Conservation (phyloP, 345 rosid genomes). For the Iberis pinnata region DNA sequence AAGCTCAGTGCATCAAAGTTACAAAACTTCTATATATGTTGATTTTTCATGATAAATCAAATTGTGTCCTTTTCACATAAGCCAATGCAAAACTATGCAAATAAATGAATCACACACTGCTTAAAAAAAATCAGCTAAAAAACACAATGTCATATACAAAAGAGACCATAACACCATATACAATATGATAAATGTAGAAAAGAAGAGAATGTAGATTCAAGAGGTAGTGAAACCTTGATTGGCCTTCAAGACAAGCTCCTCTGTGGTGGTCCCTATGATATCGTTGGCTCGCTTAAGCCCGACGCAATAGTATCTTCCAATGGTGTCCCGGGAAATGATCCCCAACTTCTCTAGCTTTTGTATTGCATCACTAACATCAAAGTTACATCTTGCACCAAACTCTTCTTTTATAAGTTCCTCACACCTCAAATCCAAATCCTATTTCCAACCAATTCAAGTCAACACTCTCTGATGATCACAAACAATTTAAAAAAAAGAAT, state of each 20-base stretch:
- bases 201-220: constrained; percentile 28
- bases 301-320: constrained; percentile 67
- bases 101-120: too few species aligned
- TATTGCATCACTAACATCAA: constrained; percentile 92
- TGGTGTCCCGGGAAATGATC: constrained; percentile 68
- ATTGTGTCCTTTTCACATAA: too few species aligned
- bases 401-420: constrained; percentile 81
- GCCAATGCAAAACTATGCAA: too few species aligned
- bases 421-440: constrained; percentile 79
- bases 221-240: constrained; percentile 39
- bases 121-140: too few species aligned
- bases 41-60: too few species aligned
- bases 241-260: constrained; percentile 84
- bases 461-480: constrained; percentile 1
- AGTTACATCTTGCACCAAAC: constrained; percentile 73
- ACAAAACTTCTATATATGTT: too few species aligned
- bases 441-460: constrained; percentile 9
- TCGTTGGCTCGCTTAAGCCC: constrained; percentile 82
- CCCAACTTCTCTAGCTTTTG: constrained; percentile 76
- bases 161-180: too few species aligned
- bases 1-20: too few species aligned
- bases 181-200: constrained; percentile 15
- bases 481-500: background rate
- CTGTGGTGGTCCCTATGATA: constrained; percentile 78
- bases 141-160: too few species aligned